A percentile compares a stretch with the other conserved stretches of the same genome.
These are phyloP conservation scores for Solidago caesia DNA, from an alignment of 129 eudicot genomes.

Conservation along the genomic window DNA sequence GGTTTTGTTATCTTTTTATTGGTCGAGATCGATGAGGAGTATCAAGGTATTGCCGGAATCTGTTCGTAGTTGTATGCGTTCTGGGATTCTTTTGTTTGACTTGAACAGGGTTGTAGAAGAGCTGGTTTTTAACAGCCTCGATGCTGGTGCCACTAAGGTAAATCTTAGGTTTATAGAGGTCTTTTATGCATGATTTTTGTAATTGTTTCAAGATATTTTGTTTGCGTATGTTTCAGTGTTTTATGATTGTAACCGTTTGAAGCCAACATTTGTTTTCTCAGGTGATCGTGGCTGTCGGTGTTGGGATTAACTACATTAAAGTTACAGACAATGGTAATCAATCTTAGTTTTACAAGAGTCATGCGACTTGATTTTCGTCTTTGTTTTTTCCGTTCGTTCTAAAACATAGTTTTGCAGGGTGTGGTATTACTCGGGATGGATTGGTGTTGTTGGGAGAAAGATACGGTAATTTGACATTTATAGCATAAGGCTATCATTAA, in stretches of 20 bases:
- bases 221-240: neutral
- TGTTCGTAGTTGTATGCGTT: constrained; percentile 65
- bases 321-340: constrained; percentile 76
- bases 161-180: neutral
- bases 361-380: constrained; percentile 8
- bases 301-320: constrained; percentile 66
- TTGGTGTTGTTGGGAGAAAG: constrained; percentile 80
- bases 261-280: constrained; percentile 30
- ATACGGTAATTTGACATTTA: constrained; percentile 51
- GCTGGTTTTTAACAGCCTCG: constrained; percentile 84
- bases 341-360: constrained; percentile 19
- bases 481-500: neutral
- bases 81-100: constrained; percentile 67
- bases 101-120: constrained; percentile 85
- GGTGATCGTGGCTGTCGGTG: constrained; percentile 66
- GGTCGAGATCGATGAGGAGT: constrained; percentile 45
- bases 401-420: constrained; percentile 53
- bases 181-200: neutral
- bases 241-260: neutral
- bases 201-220: neutral
- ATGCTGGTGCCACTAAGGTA: constrained; percentile 96
- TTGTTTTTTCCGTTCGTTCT: neutral
- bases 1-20: neutral
- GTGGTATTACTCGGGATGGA: constrained; percentile 87
- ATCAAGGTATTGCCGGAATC: constrained; percentile 75